Evolutionary conservation across 177 flowering plant genomes (phyloP).

Genomic region (Vitis hybrid): DNA sequence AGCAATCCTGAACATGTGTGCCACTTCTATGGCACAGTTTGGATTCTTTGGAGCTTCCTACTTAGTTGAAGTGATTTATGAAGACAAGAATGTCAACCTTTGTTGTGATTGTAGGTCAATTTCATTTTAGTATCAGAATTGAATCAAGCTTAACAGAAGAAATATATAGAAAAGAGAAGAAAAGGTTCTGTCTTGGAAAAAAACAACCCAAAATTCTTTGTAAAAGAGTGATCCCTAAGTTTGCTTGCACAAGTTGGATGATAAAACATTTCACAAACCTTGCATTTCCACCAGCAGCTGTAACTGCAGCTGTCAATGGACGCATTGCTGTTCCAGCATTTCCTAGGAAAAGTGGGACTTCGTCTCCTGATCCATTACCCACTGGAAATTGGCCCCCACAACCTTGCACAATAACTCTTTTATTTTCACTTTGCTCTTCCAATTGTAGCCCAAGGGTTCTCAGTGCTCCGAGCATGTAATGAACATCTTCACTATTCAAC

Average conservation of each 20-base stretch:
- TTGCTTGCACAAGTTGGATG: neutral
- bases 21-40: neutral
- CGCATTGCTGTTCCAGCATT: slow-evolving; percentile 99
- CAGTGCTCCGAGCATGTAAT: slow-evolving; percentile 90
- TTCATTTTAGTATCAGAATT: neutral
- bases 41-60: neutral
- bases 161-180: neutral
- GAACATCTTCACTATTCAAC: slow-evolving; percentile 81
- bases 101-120: neutral
- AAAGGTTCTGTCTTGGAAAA: neutral
- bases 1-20: neutral
- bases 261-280: slow-evolving; percentile 37
- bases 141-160: neutral
- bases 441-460: slow-evolving; percentile 71
- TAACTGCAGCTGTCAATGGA: slow-evolving; percentile 92
- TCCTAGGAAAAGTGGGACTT: slow-evolving; percentile 85
- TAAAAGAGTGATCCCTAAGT: neutral
- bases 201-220: neutral
- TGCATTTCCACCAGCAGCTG: slow-evolving; percentile 92
- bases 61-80: neutral
- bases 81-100: neutral
- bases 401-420: slow-evolving; percentile 75
- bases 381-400: slow-evolving; percentile 82
- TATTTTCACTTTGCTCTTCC: slow-evolving; percentile 54
- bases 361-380: slow-evolving; percentile 51